These are phyloP conservation scores for Coffea eugenioides DNA, from an alignment of 257 asterid genomes.

Conservation along the genomic window DNA sequence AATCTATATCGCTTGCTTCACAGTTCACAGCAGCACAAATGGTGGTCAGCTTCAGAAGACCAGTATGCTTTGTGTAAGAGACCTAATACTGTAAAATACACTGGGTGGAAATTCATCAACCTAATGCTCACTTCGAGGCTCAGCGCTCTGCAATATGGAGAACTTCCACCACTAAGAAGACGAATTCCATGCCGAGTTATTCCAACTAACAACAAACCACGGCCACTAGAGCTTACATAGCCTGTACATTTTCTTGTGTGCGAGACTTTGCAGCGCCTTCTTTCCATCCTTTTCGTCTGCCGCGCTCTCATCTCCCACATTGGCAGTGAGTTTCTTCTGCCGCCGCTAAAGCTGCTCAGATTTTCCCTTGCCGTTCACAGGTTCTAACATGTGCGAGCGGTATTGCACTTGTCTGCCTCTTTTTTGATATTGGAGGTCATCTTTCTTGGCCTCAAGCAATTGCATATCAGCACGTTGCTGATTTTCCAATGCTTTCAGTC, in stretches of 20 bases:
- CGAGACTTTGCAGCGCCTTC: conserved; percentile 47
- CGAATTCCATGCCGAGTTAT: neutral
- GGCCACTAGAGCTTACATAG: conserved; percentile 5
- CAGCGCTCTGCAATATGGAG: conserved; percentile 4
- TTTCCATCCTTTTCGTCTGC: conserved; percentile 85
- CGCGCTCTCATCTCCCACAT: conserved; percentile 90
- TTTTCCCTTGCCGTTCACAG: conserved; percentile 90
- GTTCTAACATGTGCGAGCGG: no score
- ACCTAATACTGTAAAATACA: conserved; percentile 8
- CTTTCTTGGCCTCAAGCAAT: conserved; percentile 87
- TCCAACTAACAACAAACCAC: neutral
- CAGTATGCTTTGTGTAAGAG: neutral
- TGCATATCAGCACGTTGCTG: conserved; percentile 87
- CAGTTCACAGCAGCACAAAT: conserved; percentile 4
- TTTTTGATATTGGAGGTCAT: conserved; percentile 94
- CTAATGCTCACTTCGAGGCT: conserved; percentile 10
- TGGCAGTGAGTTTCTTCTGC: conserved; percentile 69
- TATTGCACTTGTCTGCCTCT: conserved; percentile 96
- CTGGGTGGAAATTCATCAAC: neutral
- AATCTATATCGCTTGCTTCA: conserved; percentile 18
- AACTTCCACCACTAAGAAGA: conserved; percentile 9
- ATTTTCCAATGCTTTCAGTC: conserved; percentile 74
- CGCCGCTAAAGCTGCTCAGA: conserved; percentile 63
- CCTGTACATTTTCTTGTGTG: conserved; percentile 23
- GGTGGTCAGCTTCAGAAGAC: conserved; percentile 10